Percentiles rank a stretch among this genome's conserved stretches.
These are phyloP conservation scores for Collybiopsis confluens DNA, from an alignment of 768 basidiomycete species.

Conservation along the genomic window DNA sequence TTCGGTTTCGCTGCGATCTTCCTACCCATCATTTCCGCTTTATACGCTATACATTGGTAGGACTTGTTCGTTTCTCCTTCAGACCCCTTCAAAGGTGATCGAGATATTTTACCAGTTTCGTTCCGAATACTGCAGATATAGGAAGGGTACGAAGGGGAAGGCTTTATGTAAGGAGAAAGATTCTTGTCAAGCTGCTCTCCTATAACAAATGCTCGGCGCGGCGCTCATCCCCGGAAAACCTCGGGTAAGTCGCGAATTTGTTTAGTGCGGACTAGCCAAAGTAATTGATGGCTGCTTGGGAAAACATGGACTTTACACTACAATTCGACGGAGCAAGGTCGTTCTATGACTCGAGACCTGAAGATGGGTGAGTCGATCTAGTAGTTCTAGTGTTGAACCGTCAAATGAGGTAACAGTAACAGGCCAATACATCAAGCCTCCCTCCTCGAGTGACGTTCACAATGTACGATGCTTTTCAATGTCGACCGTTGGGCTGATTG, in stretches of 20 bases:
- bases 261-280: neutral
- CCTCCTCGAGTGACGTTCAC: slow-evolving; percentile 9
- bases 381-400: no score
- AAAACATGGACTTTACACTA: slow-evolving; percentile 10
- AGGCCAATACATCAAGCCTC: slow-evolving; percentile 11
- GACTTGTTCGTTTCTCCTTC: neutral
- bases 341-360: slow-evolving; percentile 15
- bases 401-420: neutral
- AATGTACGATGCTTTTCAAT: neutral
- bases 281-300: neutral
- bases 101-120: slow-evolving; percentile 3
- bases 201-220: slow-evolving; percentile 13
- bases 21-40: slow-evolving; percentile 10
- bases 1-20: slow-evolving; percentile 13
- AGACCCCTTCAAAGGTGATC: neutral
- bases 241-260: neutral
- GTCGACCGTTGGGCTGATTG: no score
- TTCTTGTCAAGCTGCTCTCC: no score
- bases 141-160: slow-evolving; percentile 7
- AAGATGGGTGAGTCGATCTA: slow-evolving; percentile 13
- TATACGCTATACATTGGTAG: slow-evolving; percentile 13
- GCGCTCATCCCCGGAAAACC: slow-evolving; percentile 7
- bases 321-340: slow-evolving; percentile 15
- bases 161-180: no score
- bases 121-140: slow-evolving; percentile 12